Evolutionary conservation across 2,329 filamentous ascomycete genomes (phyloP).

Genomic region (Lasiodiplodia gonubiensis): DNA sequence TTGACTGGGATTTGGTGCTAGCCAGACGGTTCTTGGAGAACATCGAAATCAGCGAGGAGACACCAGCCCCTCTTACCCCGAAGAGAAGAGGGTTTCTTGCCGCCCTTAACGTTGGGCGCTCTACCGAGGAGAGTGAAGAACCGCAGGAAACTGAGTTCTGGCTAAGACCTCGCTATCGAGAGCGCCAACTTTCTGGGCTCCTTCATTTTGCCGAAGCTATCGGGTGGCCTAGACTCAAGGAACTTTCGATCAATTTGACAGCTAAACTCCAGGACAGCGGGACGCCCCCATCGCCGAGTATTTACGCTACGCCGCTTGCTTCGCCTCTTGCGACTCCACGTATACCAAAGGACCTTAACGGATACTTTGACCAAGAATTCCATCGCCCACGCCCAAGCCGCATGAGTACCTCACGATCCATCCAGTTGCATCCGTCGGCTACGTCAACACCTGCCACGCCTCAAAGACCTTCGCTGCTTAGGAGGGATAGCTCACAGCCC

Average conservation of each 20-base stretch:
- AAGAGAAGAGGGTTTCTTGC: constrained; percentile 40
- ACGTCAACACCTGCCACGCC: constrained; percentile 30
- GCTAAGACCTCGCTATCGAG: constrained; percentile 40
- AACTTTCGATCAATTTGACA: constrained; percentile 45
- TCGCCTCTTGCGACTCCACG: constrained; percentile 42
- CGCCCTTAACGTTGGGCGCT: constrained; percentile 35
- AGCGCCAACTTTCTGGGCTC: constrained; percentile 56
- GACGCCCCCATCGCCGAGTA: constrained; percentile 34
- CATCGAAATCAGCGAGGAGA: constrained; percentile 48
- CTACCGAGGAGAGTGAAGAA: constrained; percentile 31
- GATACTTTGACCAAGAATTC: constrained; percentile 44
- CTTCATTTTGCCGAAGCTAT: constrained; percentile 57
- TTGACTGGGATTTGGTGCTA: constrained; percentile 62
- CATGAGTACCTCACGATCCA: constrained; percentile 35
- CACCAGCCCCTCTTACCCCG: constrained; percentile 32
- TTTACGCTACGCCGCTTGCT: constrained; percentile 45
- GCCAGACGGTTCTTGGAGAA: constrained; percentile 60
- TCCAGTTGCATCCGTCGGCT: constrained; percentile 41
- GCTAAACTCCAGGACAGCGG: constrained; percentile 40
- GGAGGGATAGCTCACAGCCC: constrained; percentile 13
- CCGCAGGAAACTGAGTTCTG: constrained; percentile 30
- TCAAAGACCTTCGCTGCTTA: constrained; percentile 6
- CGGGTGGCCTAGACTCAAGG: constrained; percentile 55
- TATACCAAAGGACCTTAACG: constrained; percentile 38
- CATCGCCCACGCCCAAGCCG: constrained; percentile 37